Evolutionary conservation across 768 basidiomycete genomes (phyloP).

Genomic region (Amanita rimosa): DNA sequence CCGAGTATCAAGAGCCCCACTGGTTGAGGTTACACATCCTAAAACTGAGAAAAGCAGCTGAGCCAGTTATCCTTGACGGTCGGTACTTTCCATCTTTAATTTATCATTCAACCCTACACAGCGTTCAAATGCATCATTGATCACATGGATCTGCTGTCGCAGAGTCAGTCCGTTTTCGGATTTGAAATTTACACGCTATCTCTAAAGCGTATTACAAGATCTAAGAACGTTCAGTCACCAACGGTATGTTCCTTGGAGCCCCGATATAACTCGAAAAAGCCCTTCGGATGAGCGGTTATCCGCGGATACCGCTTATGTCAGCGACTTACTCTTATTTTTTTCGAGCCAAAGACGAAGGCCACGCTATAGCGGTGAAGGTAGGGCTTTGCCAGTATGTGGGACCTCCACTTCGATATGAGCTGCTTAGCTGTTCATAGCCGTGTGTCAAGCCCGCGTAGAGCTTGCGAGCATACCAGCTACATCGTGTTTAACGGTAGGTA

Average conservation of each 20-base stretch:
- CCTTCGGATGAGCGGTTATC: slow-evolving; percentile 30
- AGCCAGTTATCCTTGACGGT: slow-evolving; percentile 58
- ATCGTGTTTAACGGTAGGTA: slow-evolving; percentile 63
- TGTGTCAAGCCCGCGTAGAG: slow-evolving; percentile 47
- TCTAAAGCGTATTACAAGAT: slow-evolving; percentile 60
- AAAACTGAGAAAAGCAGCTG: slow-evolving; percentile 64
- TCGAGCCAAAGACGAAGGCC: slow-evolving; percentile 69
- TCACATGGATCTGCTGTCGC: slow-evolving; percentile 64
- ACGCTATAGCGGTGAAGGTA: slow-evolving; percentile 49
- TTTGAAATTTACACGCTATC: slow-evolving; percentile 16
- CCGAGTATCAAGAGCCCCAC: slow-evolving; percentile 73
- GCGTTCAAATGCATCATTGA: slow-evolving; percentile 73
- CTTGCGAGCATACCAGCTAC: slow-evolving; percentile 50
- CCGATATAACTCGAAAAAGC: slow-evolving; percentile 33
- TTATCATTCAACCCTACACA: slow-evolving; percentile 18
- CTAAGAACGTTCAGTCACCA: slow-evolving; percentile 56
- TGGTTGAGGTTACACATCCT: slow-evolving; percentile 81
- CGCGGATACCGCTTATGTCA: slow-evolving; percentile 41
- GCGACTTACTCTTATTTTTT: slow-evolving; percentile 71
- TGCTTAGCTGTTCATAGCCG: slow-evolving; percentile 28
- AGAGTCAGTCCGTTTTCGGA: slow-evolving; percentile 42
- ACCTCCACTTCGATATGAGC: slow-evolving; percentile 9
- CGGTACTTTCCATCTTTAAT: slow-evolving; percentile 18
- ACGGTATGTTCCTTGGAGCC: slow-evolving; percentile 37
- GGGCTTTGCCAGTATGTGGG: slow-evolving; percentile 48